phyloP scores from a whole-genome alignment of 768 basidiomycete species.

The Boletus huronensis region DNA sequence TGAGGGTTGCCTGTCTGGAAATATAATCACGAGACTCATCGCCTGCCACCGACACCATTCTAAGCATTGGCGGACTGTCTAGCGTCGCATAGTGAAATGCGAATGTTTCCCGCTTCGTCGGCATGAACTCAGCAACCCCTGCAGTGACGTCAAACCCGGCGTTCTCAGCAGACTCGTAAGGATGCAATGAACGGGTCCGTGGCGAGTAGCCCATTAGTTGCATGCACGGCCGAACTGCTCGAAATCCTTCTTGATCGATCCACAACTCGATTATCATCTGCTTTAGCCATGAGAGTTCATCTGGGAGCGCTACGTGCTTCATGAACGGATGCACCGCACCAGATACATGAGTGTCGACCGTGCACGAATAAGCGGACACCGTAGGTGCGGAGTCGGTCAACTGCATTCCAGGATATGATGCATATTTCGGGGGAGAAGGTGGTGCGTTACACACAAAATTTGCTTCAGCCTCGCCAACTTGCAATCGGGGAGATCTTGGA shows the following conservation, averaged over 20 bases:
- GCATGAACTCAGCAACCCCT: slow-evolving; percentile 64
- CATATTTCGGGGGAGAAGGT: slow-evolving; percentile 2
- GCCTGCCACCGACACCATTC: slow-evolving; percentile 62
- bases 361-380: slow-evolving; percentile 5
- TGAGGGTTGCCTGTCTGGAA: slow-evolving; percentile 69
- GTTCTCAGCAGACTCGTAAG: slow-evolving; percentile 26
- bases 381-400: slow-evolving; percentile 6
- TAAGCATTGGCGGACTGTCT: slow-evolving; percentile 63
- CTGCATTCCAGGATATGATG: slow-evolving; percentile 12
- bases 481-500: slow-evolving; percentile 23
- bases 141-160: slow-evolving; percentile 34
- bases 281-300: slow-evolving; percentile 51
- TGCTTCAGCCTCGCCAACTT: slow-evolving; percentile 14
- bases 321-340: slow-evolving; percentile 6
- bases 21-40: slow-evolving; percentile 72
- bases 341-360: slow-evolving; percentile 1
- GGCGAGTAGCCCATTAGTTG: slow-evolving; percentile 50
- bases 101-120: slow-evolving; percentile 53
- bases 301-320: slow-evolving; percentile 30
- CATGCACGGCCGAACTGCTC: slow-evolving; percentile 58
- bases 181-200: slow-evolving; percentile 28
- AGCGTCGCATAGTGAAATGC: slow-evolving; percentile 70
- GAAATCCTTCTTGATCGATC: slow-evolving; percentile 85
- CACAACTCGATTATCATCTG: slow-evolving; percentile 55
- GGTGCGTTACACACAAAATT: not conserved